A percentile compares a stretch with the other conserved stretches of the same genome.
Conservation (phyloP, 2,329 filamentous ascomycete species). For the Colletotrichum filicis region DNA sequence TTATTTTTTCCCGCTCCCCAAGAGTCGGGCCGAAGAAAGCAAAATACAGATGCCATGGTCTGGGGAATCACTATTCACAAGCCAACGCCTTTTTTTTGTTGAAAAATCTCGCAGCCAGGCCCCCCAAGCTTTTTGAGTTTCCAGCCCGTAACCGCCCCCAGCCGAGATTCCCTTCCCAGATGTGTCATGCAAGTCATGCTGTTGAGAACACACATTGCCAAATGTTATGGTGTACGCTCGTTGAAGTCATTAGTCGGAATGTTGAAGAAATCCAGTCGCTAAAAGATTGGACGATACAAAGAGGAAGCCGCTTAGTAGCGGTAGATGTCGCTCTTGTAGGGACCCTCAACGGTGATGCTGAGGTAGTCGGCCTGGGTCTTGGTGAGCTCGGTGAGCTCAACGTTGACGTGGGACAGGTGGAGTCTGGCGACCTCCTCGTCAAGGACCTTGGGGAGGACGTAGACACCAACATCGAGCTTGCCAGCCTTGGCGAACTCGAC, state of each 20-base stretch:
- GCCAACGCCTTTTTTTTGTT: slow-evolving; percentile 51
- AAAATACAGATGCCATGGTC: slow-evolving; percentile 43
- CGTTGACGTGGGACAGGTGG: slow-evolving; percentile 93
- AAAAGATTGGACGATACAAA: slow-evolving; percentile 43
- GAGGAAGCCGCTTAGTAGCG: slow-evolving; percentile 55
- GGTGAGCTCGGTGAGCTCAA: slow-evolving; percentile 89
- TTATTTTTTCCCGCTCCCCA: slow-evolving; percentile 20
- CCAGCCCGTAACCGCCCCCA: slow-evolving; percentile 40
- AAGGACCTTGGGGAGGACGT: slow-evolving; percentile 97
- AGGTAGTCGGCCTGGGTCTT: slow-evolving; percentile 94
- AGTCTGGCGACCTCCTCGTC: slow-evolving; percentile 98
- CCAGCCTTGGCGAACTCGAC: slow-evolving; percentile 93
- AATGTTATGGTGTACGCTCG: slow-evolving; percentile 35
- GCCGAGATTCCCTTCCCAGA: slow-evolving; percentile 41
- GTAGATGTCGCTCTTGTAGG: slow-evolving; percentile 92
- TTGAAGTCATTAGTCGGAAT: slow-evolving; percentile 37
- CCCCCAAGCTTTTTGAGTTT: slow-evolving; percentile 41
- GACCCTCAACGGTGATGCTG: slow-evolving; percentile 84
- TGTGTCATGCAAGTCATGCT: slow-evolving; percentile 55
- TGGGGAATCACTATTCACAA: slow-evolving; percentile 45
- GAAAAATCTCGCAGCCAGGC: slow-evolving; percentile 46
- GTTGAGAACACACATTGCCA: slow-evolving; percentile 53
- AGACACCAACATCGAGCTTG: slow-evolving; percentile 92
- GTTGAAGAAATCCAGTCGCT: slow-evolving; percentile 33
- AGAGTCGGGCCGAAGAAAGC: slow-evolving; percentile 34